phyloP scores from a whole-genome alignment of 345 rosid genomes.

The Hibiscus syriacus region DNA sequence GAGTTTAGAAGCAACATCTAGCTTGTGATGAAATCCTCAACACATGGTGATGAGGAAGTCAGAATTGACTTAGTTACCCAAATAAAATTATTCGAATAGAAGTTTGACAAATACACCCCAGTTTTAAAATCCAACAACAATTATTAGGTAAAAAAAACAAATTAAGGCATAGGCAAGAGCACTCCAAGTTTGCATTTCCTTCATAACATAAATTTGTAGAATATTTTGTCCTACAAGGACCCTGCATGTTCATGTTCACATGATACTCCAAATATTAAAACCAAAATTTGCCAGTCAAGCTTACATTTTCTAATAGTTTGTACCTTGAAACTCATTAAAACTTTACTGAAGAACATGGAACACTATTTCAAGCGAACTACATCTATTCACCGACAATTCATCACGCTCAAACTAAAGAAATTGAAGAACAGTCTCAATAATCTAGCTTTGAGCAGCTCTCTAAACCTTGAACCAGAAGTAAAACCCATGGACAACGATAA shows the following conservation, averaged over 20 bases:
- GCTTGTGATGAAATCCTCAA: not conserved
- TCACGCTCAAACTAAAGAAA: conserved; percentile 1
- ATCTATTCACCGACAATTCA: conserved; percentile 1
- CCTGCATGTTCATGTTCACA: not conserved
- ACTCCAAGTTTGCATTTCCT: conserved; percentile 1
- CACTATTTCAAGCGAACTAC: not conserved
- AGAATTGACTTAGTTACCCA: not conserved
- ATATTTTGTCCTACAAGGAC: not conserved
- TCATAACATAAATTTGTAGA: not conserved
- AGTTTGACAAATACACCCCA: not conserved
- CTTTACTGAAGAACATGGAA: not conserved
- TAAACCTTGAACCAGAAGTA: not conserved
- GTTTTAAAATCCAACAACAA: not conserved
- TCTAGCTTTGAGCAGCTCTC: not conserved
- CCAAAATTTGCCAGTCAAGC: too few relatives aligned
- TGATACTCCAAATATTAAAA: too few relatives aligned
- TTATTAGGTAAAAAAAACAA: not conserved
- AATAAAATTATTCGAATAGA: not conserved
- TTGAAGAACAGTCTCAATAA: not conserved
- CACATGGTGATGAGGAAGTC: not conserved
- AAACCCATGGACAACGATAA: not conserved
- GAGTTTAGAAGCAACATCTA: not conserved
- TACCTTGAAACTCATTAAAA: not conserved
- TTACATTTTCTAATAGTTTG: not conserved
- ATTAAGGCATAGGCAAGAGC: not conserved